Evolutionary conservation across 495 filamentous ascomycete genomes (phyloP), one percentile per base, ranked within the genome.

Genomic region (Aspergillus olivimuriae): DNA sequence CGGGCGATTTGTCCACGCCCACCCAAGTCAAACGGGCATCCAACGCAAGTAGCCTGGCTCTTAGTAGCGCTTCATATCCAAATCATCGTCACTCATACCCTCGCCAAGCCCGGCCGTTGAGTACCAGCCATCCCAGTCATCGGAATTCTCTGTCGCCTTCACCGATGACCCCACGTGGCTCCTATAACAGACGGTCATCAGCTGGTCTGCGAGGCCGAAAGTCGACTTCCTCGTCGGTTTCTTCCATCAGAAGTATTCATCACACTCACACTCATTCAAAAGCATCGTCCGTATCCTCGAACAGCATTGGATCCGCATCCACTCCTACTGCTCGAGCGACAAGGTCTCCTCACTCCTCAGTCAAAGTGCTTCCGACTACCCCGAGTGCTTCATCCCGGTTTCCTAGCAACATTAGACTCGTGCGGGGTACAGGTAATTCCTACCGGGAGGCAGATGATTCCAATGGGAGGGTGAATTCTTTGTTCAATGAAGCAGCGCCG

Each of bases 221-320:
- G 61, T 96, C 91, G 2, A 97, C 92, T 3, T 96, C 91, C 4
- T 95, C 89, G 2, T 97, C 92, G 8, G 80, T 98, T 16, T 95
- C 88, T 12, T 95, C 89, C 0, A 83, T 97, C 47, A 82, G 91
- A 34, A 92, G 86, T 34, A 87, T 97, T 53, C 89, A 94, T 54
- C 88, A 94, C 41, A 61, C 60, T 39, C 89, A 94, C 57, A 79
- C 82, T 19, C 92, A 95, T 57, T 95, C 89, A 8, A 96, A 95
- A 58, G 89, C 92, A 3, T 92, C 86, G 12, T 96, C 91, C 0
- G 90, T 89, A 0, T 94, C 89, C 8, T 95, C 90, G 19, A 87
- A 81, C 42, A 82, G 81, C 40, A 78, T 84, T 11, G 75, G 82
- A 16, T 83, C 76, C 4, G 80, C 73, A 3, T 80, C 80, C 14